phyloP scores from a whole-genome alignment of 495 filamentous ascomycete genomes.

The Penicillium arizonense region DNA sequence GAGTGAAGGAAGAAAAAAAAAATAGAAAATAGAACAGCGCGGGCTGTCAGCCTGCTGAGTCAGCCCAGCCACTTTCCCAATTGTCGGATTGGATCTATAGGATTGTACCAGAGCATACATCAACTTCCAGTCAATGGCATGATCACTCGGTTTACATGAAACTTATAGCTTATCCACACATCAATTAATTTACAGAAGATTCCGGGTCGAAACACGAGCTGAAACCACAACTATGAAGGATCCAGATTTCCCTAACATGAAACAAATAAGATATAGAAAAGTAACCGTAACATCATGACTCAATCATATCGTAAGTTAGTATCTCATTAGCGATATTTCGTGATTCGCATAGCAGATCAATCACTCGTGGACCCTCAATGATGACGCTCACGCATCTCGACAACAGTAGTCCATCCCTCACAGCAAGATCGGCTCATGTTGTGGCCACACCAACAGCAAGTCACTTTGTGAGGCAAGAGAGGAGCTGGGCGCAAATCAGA shows the following conservation, averaged over 20 bases:
- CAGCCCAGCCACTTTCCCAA: no score
- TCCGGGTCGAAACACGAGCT: no score
- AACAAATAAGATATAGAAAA: not conserved
- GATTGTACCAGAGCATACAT: no score
- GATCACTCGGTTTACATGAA: no score
- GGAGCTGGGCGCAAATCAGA: constrained; percentile 24
- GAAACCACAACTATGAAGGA: not conserved
- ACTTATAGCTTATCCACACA: no score
- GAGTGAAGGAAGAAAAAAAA: not conserved
- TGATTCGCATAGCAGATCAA: not conserved
- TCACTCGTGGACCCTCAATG: constrained; percentile 35
- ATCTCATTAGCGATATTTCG: not conserved
- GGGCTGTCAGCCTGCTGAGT: not conserved
- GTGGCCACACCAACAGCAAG: constrained; percentile 79
- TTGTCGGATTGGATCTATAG: no score
- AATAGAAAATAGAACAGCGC: not conserved
- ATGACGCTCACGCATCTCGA: constrained; percentile 65
- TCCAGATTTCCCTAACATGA: not conserved
- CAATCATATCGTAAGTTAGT: not conserved
- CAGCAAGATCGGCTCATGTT: constrained; percentile 71
- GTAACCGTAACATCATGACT: constrained; percentile 5
- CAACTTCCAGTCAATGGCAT: no score
- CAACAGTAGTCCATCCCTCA: constrained; percentile 68
- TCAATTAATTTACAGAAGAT: not conserved
- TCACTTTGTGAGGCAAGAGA: constrained; percentile 57